Evolutionary conservation across 306 rosid genomes (phyloP).

Genomic region (Cicer judaicum): DNA sequence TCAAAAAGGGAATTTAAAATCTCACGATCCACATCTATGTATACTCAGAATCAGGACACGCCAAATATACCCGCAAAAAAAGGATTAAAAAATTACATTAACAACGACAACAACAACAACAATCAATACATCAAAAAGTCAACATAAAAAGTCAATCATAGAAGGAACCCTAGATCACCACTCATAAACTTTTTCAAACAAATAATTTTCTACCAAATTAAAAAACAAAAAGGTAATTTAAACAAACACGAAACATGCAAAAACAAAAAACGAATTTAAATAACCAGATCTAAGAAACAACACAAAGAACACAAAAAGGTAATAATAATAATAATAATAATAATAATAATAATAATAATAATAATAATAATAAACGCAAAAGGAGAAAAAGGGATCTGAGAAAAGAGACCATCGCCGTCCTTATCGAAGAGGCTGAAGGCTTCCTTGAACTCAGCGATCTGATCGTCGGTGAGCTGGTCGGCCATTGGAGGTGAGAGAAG

Average conservation of each 20-base stretch:
- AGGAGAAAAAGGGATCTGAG: conserved; percentile 52
- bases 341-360: no score
- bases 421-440: conserved; percentile 86
- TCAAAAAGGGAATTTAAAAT: not conserved
- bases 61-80: conserved; percentile 11
- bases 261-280: not conserved
- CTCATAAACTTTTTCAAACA: not conserved
- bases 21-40: conserved; percentile 28
- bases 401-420: conserved; percentile 79
- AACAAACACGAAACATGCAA: conserved; percentile 13
- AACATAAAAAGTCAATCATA: conserved; percentile 36
- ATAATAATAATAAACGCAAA: not conserved
- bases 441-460: conserved; percentile 86
- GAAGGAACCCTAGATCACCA: conserved; percentile 41
- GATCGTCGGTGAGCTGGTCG: conserved; percentile 82
- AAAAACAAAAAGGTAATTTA: not conserved
- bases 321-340: not conserved
- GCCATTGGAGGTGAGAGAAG: conserved; percentile 59
- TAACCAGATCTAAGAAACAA: conserved; percentile 45
- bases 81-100: no score
- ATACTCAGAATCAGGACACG: not conserved
- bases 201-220: not conserved
- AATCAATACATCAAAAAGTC: not conserved
- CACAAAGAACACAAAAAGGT: not conserved
- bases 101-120: not conserved